Evolutionary conservation across 129 eudicot species (phyloP), one percentile per base, ranked within the genome.

Genomic region (Arctium lappa): DNA sequence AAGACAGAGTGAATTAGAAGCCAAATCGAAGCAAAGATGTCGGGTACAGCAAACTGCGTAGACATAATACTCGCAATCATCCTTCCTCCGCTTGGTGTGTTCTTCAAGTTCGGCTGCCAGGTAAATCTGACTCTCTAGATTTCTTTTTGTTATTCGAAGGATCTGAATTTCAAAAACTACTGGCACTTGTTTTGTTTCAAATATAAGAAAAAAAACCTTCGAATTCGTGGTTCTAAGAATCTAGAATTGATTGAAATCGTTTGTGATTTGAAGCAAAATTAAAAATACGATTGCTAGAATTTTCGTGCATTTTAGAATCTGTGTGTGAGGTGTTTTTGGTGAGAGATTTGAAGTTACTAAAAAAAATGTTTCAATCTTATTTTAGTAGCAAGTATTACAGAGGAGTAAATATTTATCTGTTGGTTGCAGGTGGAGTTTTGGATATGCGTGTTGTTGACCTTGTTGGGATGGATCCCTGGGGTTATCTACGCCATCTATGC

Each of bases 11-110:
- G 7, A 29, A 27, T 39, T 6, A 15, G 6, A 44, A n/a, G 5
- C 5, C 70, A 42, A 60, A 60, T 62, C 69, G 8, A 62, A 62
- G 30, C 69, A 33, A 84, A 79, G 87, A 48, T 80, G 86, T 70
- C 78, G 27, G 48, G 86, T 34, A 87, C 95, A 32, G 85, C 86
- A 31, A 93, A 74, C 77, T 92, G 74, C 69, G 71, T 94, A 60
- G 98, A 94, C 62, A 94, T 94, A 71, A 34, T 94, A 5, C 80
- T 94, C 27, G 97, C 98, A 44, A 94, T 94, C 82, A 56, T 94
- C 85, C 84, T 94, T 86, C 98, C 98, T 69, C 98, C 98, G 2
- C 97, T 94, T 62, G 98, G 98, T 11, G 98, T 94, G 27, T 92
- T 94, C 93, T 80, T 94, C 85, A 94, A 86, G 85, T 94, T 83